Conservation (phyloP, 768 basidiomycete genomes). For the Galerina sulciceps region DNA sequence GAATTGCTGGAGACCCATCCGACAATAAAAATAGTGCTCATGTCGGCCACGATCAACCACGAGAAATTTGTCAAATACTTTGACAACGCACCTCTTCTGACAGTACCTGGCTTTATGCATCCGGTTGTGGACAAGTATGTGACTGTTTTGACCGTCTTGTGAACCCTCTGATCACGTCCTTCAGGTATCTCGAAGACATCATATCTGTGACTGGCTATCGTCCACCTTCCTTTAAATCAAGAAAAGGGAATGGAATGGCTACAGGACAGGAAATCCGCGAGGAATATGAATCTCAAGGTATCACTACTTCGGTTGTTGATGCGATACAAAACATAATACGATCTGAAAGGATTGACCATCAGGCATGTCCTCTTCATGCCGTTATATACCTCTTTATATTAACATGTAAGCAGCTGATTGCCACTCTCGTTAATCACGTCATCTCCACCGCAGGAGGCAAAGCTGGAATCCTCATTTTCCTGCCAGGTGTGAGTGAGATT, state of each 20-base stretch:
- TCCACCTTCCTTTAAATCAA: slow-evolving; percentile 45
- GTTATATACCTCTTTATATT: not conserved
- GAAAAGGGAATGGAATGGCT: slow-evolving; percentile 48
- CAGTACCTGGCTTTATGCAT: slow-evolving; percentile 82
- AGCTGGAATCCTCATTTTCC: slow-evolving; percentile 84
- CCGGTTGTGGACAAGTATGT: slow-evolving; percentile 77
- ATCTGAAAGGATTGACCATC: slow-evolving; percentile 73
- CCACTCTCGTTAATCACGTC: slow-evolving; percentile 67
- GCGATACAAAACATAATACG: slow-evolving; percentile 65
- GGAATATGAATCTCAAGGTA: slow-evolving; percentile 52
- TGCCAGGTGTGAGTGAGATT: slow-evolving; percentile 91
- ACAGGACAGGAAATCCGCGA: slow-evolving; percentile 44
- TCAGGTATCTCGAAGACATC: slow-evolving; percentile 84
- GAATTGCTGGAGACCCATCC: slow-evolving; percentile 69
- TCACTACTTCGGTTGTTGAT: slow-evolving; percentile 52
- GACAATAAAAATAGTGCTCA: slow-evolving; percentile 79
- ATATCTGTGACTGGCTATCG: slow-evolving; percentile 61
- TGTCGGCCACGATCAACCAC: slow-evolving; percentile 97
- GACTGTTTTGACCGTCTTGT: not conserved
- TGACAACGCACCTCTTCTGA: slow-evolving; percentile 74
- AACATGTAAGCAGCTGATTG: slow-evolving; percentile 55
- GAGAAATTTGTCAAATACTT: slow-evolving; percentile 86
- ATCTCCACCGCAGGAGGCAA: slow-evolving; percentile 45
- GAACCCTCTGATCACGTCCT: not conserved
- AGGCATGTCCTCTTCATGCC: slow-evolving; percentile 41